Evolutionary conservation across 352 stramenopile genomes (phyloP).

Genomic region (Phytophthora pinifolia): DNA sequence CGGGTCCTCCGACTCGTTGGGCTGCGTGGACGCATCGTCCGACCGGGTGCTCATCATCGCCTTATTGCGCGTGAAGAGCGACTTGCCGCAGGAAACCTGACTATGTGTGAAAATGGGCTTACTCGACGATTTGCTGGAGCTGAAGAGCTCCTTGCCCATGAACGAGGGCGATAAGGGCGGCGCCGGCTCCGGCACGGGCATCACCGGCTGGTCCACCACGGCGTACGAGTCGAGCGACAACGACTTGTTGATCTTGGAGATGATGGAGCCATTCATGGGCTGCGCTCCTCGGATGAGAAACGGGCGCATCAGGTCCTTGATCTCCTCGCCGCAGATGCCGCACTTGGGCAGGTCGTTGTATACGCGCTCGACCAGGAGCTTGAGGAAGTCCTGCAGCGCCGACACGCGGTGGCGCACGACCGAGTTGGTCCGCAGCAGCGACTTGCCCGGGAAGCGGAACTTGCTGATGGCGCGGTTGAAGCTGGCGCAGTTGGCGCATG

Average conservation of each 20-base stretch:
- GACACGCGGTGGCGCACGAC: constrained; percentile 69
- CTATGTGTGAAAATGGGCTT: constrained; percentile 42
- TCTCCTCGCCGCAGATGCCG: constrained; percentile 58
- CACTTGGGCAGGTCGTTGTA: constrained; percentile 83
- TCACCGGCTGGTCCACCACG: constrained; percentile 41
- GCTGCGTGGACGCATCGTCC: constrained; percentile 44
- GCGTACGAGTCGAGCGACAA: constrained; percentile 70
- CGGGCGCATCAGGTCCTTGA: constrained; percentile 71
- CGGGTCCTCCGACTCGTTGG: constrained; percentile 57
- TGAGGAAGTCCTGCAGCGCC: constrained; percentile 71
- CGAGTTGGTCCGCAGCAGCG: constrained; percentile 68
- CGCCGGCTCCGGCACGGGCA: constrained; percentile 27
- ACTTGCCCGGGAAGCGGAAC: constrained; percentile 70
- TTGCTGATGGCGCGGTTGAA: constrained; percentile 62
- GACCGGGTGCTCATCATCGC: constrained; percentile 35
- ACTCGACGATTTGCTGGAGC: constrained; percentile 37
- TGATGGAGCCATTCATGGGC: constrained; percentile 67
- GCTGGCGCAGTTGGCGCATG: constrained; percentile 64
- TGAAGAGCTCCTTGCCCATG: constrained; percentile 31
- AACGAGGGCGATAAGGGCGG: constrained; percentile 36
- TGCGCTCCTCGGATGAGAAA: constrained; percentile 81
- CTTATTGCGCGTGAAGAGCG: constrained; percentile 38
- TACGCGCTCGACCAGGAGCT: constrained; percentile 62
- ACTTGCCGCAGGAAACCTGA: constrained; percentile 31
- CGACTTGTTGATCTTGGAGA: constrained; percentile 73